Evolutionary conservation across 805 yeast genomes (phyloP), one percentile per base, ranked within the genome.

Genomic region (Candida suzukii): DNA sequence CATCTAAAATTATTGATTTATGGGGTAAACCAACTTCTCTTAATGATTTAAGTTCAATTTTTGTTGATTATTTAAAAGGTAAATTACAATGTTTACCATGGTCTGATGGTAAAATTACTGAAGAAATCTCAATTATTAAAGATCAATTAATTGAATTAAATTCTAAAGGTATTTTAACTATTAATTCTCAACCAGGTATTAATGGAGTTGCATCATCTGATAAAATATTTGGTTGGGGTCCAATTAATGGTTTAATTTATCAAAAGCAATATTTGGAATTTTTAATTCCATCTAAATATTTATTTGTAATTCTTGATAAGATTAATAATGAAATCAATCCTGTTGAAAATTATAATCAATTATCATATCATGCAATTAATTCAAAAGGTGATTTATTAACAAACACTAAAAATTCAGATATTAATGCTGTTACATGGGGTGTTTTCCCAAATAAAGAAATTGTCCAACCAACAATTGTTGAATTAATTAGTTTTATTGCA

Each of bases 391-490:
- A 76, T 33, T 67, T 88, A 41, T 47, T 58, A 17, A 76, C 95
- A 38, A 90, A 90, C 61, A 78, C 88, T 37, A 73, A 73, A 20
- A 80, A 76, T 35, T 86, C 80, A 29, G 83, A 79, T 46, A 88
- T 95, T 48, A 90, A 87, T 57, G 96, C 98, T 9, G 97, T 91
- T 42, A 91, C 98, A 17, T 91, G 98, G 98, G 98, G 98, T 48
- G 88, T 90, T 41, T 88, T 87, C 78, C 97, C 98, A 22, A 96
- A 96, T 30, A 83, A 83, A 56, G 97, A 91, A 65, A 84, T 91
- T 41, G 72, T 87, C 48, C 98, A 91, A 66, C 97, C 98, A 40
- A 91, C 98, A 0, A 88, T 91, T 58, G 97, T 91, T 18, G 98
- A 91, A 60, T 83, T 80, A 55, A 78, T 81, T 30, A 87, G 96